Conservation (phyloP, 1,139 yeast genomes). For the Sugiyamaella castrensis region DNA sequence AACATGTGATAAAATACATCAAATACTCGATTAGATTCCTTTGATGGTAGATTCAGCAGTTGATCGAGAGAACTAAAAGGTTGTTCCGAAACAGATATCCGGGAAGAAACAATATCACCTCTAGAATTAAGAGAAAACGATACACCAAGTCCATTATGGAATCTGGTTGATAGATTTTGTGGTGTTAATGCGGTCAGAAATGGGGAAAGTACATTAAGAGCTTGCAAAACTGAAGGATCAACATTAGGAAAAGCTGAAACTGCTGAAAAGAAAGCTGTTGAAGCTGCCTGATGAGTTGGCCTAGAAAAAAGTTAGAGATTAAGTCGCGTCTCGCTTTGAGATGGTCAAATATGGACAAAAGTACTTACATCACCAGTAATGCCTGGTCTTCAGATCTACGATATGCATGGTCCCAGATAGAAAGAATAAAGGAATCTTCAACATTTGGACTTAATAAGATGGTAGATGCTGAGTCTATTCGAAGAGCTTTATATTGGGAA, state of each 20-base stretch:
- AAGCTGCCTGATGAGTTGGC: conserved; percentile 34
- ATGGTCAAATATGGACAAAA: no score
- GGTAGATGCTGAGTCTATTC: conserved; percentile 36
- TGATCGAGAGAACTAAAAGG: conserved; percentile 36
- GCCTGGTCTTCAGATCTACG: conserved; percentile 43
- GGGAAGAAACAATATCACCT: conserved; percentile 38
- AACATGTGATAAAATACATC: conserved; percentile 42
- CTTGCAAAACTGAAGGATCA: conserved; percentile 37
- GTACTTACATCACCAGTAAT: conserved; percentile 35
- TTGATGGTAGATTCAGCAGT: conserved; percentile 32
- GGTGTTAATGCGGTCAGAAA: conserved; percentile 41
- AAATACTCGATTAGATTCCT: conserved; percentile 34
- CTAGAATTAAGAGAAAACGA: conserved; percentile 33
- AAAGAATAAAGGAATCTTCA: conserved; percentile 36
- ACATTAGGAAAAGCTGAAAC: conserved; percentile 38
- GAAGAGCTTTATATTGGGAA: conserved; percentile 31
- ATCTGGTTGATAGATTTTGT: conserved; percentile 36
- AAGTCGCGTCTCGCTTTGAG: no score
- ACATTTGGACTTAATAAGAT: conserved; percentile 34
- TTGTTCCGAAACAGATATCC: conserved; percentile 33
- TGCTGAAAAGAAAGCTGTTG: conserved; percentile 34
- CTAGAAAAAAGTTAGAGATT: conserved; percentile 15
- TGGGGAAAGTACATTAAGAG: conserved; percentile 40
- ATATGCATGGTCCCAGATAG: conserved; percentile 42
- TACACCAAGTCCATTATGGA: conserved; percentile 39